phyloP scores from a whole-genome alignment of 1,284 basidiomycete genomes.

The Leccinum brunneo-olivaceum region DNA sequence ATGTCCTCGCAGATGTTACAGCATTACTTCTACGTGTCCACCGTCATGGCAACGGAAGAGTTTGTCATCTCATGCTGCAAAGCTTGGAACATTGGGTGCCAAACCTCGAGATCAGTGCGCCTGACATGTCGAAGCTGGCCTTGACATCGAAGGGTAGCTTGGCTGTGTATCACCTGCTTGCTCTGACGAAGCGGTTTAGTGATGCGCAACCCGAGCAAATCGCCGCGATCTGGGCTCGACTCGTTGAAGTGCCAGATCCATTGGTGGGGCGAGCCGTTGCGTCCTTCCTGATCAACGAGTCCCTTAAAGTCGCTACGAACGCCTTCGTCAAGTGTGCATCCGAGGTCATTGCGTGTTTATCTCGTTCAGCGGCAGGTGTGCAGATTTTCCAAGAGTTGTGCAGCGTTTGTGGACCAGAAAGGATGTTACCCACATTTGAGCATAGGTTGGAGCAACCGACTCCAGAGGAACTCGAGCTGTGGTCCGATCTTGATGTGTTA shows the following conservation, averaged over 20 bases:
- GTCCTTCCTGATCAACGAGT: constrained; percentile 83
- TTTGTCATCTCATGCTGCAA: constrained; percentile 57
- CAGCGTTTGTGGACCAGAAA: constrained; percentile 75
- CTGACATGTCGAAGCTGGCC: constrained; percentile 19
- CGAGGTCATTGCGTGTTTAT: constrained; percentile 80
- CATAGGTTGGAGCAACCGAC: constrained; percentile 65
- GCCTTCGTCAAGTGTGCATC: constrained; percentile 78
- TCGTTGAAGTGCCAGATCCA: constrained; percentile 66
- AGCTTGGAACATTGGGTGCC: constrained; percentile 78
- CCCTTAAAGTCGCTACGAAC: constrained; percentile 74
- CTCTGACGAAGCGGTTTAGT: constrained; percentile 76
- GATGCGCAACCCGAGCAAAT: constrained; percentile 79
- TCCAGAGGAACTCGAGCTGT: constrained; percentile 63
- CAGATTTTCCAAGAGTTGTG: constrained; percentile 81
- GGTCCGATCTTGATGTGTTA: constrained; percentile 69
- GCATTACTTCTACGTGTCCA: constrained; percentile 68
- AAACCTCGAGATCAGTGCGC: constrained; percentile 54
- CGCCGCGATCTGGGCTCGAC: constrained; percentile 71
- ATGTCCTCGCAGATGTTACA: constrained; percentile 71
- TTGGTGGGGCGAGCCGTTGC: constrained; percentile 77
- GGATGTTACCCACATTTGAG: constrained; percentile 74
- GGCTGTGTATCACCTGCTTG: constrained; percentile 79
- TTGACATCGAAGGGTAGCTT: constrained; percentile 57
- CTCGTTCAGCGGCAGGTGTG: constrained; percentile 69
- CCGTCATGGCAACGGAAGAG: constrained; percentile 41